A percentile compares a stretch with the other conserved stretches of the same genome.
These are phyloP conservation scores for Ceratorhiza oryzae-sativae DNA, from an alignment of 1,284 basidiomycete species.

Conservation along the genomic window DNA sequence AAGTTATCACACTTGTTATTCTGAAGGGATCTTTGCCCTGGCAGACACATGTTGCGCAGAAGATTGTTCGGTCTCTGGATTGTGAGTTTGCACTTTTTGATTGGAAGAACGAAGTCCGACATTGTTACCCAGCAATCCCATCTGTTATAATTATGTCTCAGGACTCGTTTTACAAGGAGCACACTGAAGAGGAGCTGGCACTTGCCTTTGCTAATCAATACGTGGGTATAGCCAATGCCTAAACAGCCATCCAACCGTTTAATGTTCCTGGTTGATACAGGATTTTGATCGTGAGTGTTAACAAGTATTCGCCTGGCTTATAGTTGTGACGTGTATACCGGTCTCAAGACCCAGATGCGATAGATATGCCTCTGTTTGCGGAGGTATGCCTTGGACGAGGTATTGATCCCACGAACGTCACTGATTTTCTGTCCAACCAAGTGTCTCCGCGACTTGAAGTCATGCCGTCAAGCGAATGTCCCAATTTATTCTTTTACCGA, in stretches of 20 bases:
- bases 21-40: not conserved
- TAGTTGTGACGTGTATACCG: not conserved
- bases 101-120: not conserved
- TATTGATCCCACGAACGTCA: conserved; percentile 4
- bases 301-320: not conserved
- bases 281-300: conserved; percentile 76
- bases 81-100: not conserved
- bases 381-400: conserved; percentile 59
- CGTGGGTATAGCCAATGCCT: conserved; percentile 5
- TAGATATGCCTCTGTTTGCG: conserved; percentile 89
- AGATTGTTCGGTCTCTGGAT: conserved; percentile 71
- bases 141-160: conserved; percentile 90
- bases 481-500: conserved; percentile 93
- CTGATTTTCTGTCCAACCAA: conserved; percentile 49
- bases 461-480: conserved; percentile 81
- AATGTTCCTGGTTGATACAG: not conserved
- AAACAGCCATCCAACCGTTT: not conserved
- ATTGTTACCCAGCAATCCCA: conserved; percentile 77
- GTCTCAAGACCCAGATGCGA: conserved; percentile 75
- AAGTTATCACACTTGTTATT: conserved; percentile 1
- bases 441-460: conserved; percentile 86
- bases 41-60: conserved; percentile 89
- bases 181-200: conserved; percentile 77
- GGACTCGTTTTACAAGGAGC: conserved; percentile 93
- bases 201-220: conserved; percentile 85